A percentile compares a stretch with the other conserved stretches of the same genome.
phyloP scores from a whole-genome alignment of 2,329 filamentous ascomycete species.

The Curvularia spicifera region DNA sequence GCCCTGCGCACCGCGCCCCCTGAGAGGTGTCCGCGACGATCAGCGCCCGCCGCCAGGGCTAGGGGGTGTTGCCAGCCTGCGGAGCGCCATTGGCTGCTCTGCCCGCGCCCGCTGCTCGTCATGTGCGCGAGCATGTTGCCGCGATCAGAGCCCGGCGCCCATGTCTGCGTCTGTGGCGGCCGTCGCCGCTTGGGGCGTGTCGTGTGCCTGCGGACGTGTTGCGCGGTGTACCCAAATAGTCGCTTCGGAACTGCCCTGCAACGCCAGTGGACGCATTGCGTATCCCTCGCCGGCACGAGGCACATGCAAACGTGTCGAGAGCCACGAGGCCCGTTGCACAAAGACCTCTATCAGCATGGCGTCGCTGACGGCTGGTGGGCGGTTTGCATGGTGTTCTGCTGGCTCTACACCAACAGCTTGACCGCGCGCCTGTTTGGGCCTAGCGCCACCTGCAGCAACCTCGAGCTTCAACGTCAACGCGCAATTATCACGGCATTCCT shows the following conservation, averaged over 20 bases:
- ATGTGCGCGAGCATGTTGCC: slow-evolving; percentile 3
- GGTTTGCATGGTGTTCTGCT: too few relatives aligned
- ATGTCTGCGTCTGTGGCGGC: not conserved
- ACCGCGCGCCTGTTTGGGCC: slow-evolving; percentile 24
- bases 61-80: not conserved
- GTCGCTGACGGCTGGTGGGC: too few relatives aligned
- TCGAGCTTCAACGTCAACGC: slow-evolving; percentile 5
- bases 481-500: not conserved
- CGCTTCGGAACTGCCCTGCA: too few relatives aligned
- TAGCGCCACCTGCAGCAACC: slow-evolving; percentile 15
- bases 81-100: slow-evolving; percentile 21
- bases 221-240: too few relatives aligned
- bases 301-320: too few relatives aligned
- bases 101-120: not conserved
- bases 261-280: too few relatives aligned
- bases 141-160: not conserved
- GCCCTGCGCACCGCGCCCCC: slow-evolving; percentile 20
- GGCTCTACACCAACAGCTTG: too few relatives aligned
- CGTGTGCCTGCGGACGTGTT: not conserved
- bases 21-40: slow-evolving; percentile 21
- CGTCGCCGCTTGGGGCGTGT: not conserved
- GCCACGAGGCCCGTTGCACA: too few relatives aligned
- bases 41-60: slow-evolving; percentile 6
- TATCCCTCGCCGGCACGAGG: too few relatives aligned
- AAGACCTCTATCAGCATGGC: too few relatives aligned